These are phyloP conservation scores for Anthracocystis walkeri DNA, from an alignment of 1,284 basidiomycete genomes.

Conservation along the genomic window DNA sequence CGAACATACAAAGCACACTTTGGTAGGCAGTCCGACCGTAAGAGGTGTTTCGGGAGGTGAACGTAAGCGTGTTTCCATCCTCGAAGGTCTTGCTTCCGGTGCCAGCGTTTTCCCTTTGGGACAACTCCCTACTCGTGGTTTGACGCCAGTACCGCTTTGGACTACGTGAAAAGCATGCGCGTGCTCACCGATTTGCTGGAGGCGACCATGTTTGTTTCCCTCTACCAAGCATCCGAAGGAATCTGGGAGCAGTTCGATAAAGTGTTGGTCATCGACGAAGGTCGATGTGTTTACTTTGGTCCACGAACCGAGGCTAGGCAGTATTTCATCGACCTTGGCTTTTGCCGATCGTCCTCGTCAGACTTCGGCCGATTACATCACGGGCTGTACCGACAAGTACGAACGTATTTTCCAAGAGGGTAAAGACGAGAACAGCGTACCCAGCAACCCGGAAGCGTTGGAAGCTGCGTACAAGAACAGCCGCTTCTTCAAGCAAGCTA, in stretches of 20 bases:
- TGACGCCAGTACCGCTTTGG: conserved; percentile 85
- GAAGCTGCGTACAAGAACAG: conserved; percentile 79
- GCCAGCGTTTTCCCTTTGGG: conserved; percentile 78
- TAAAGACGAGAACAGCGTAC: conserved; percentile 76
- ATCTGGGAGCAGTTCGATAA: conserved; percentile 75
- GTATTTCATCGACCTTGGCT: conserved; percentile 67
- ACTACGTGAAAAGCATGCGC: conserved; percentile 80
- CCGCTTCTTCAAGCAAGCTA: conserved; percentile 73
- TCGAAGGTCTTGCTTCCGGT: conserved; percentile 75
- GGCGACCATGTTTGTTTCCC: conserved; percentile 81
- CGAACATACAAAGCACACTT: conserved; percentile 79
- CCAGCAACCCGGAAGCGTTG: conserved; percentile 79
- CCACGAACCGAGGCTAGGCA: conserved; percentile 56
- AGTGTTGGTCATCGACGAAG: conserved; percentile 67
- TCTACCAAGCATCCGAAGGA: conserved; percentile 77
- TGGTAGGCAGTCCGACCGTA: conserved; percentile 78
- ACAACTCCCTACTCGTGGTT: conserved; percentile 78
- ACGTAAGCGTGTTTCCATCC: conserved; percentile 78
- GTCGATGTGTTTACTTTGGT: conserved; percentile 66
- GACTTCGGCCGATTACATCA: conserved; percentile 72
- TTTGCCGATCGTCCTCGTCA: conserved; percentile 75
- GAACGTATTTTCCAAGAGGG: conserved; percentile 76
- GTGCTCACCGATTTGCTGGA: conserved; percentile 81
- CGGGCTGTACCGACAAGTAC: conserved; percentile 60
- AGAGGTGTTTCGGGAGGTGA: conserved; percentile 79